Conservation (phyloP, 345 rosid genomes). For the Salix exigua region DNA sequence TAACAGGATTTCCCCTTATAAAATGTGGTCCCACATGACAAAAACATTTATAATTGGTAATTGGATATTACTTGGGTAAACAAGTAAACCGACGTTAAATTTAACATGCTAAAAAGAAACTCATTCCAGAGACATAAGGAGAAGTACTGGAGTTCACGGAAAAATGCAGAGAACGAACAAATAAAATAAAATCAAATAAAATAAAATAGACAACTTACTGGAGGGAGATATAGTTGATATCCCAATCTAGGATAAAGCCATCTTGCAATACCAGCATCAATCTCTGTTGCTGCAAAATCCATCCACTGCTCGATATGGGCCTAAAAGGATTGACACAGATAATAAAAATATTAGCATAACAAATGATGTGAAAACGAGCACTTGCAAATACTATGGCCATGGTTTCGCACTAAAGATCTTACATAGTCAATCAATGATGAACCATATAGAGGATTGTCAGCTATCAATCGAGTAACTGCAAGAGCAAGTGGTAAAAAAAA, state of each 20-base stretch:
- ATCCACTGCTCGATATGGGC: conserved; percentile 94
- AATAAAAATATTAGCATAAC: not conserved
- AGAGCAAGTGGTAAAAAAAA: not conserved
- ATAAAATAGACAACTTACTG: conserved; percentile 40
- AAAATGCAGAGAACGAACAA: not conserved
- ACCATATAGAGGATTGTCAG: conserved; percentile 59
- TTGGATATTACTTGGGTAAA: not conserved
- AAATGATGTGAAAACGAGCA: not conserved
- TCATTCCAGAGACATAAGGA: not conserved
- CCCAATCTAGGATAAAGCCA: conserved; percentile 75
- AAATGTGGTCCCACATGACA: not conserved
- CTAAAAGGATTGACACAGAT: conserved; percentile 38
- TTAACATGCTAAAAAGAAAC: not conserved
- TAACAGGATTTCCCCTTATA: not conserved
- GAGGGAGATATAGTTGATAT: conserved; percentile 53
- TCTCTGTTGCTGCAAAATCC: conserved; percentile 72
- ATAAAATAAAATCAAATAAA: not conserved
- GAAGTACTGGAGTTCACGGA: not conserved
- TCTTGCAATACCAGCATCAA: conserved; percentile 52
- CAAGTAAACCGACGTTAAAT: not conserved
- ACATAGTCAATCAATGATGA: conserved; percentile 70
- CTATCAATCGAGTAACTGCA: conserved; percentile 69
- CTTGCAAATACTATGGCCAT: too few relatives aligned
- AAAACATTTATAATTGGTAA: not conserved
- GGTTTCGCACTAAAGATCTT: conserved; percentile 19